Evolutionary conservation across 306 rosid genomes (phyloP).

Genomic region (Hippophae tibetana): DNA sequence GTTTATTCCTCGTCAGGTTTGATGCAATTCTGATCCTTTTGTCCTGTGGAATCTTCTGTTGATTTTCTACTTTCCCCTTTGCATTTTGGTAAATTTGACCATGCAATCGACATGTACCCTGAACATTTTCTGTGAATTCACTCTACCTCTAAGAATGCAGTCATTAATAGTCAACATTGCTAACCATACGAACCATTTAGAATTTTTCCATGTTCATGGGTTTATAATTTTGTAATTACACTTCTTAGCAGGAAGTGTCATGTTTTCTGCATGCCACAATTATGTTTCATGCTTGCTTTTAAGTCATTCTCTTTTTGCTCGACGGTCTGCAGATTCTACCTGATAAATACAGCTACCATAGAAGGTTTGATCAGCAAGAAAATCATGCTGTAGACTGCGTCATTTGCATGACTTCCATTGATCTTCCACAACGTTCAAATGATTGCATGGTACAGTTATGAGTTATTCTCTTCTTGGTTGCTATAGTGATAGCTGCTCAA

Average conservation of each 20-base stretch:
- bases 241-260: too few relatives aligned
- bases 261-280: too few relatives aligned
- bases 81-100: neutral
- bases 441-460: constrained; percentile 73
- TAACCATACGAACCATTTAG: too few relatives aligned
- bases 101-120: too few relatives aligned
- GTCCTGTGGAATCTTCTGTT: neutral
- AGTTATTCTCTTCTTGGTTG: constrained; percentile 4
- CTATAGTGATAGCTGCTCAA: constrained; percentile 7
- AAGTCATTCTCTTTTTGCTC: constrained; percentile 15
- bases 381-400: constrained; percentile 74
- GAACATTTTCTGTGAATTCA: too few relatives aligned
- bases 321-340: constrained; percentile 68
- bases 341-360: constrained; percentile 80
- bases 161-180: too few relatives aligned
- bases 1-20: constrained; percentile 98
- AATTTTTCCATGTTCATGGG: too few relatives aligned
- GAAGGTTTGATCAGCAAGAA: constrained; percentile 56
- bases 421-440: constrained; percentile 48
- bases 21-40: constrained; percentile 10
- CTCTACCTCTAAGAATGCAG: too few relatives aligned
- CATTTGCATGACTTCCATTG: constrained; percentile 89
- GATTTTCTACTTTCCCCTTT: neutral
- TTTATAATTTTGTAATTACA: too few relatives aligned
- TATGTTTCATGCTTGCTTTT: neutral